Base-by-base conservation (phyloP, 75 land plant species). In the Cupressus sempervirens region DNA sequence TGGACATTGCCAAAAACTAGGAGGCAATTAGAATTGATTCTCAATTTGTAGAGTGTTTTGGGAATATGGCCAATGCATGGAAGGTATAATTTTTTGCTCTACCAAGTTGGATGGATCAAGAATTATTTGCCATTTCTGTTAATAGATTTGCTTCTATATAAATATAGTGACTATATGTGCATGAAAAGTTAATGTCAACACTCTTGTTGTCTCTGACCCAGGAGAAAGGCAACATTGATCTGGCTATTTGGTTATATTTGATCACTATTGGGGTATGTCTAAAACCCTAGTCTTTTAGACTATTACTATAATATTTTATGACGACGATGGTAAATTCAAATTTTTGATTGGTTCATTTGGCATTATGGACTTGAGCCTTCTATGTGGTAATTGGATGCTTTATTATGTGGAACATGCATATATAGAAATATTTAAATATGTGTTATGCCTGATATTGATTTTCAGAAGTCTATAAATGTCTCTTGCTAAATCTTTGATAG, bases 201-300 rank as follows among this genome's bases (percentile, higher is more conserved):
- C 46, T 43, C 29, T 7, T 77, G 26, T 82, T 48, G 14, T 53
- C 53, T 58, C 36, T 87, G 9, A 16, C 84, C 50, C 93, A 98
- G 99, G 99, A 98, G 68, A 98, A 98, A 89, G 99, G 99, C 23
- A 91, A 98, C 86, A 88, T 98, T 85, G 99, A 98, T 80, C 88
- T 94, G 56, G 99, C 99, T 6, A 94, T 98, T 52, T n/a, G n/a
- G n/a, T n/a, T n/a, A n/a, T n/a, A n/a, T n/a, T n/a, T n/a, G n/a
- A n/a, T n/a, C n/a, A n/a, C 97, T 91, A 95, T 98, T 85, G 95
- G 96, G 99, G 99, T 98, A 79, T 84, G 88, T 85, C 43, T 70
- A 3, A 43, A 76, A 23, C 48, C n/a, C 80, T 10, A 10, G 29
- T 41, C 43, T 23, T 77, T 15, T 35, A 73, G 18, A 73, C 29